Evolutionary conservation across 1,139 yeast species (phyloP), one percentile per base, ranked within the genome.

Genomic region (Pichia sp.): DNA sequence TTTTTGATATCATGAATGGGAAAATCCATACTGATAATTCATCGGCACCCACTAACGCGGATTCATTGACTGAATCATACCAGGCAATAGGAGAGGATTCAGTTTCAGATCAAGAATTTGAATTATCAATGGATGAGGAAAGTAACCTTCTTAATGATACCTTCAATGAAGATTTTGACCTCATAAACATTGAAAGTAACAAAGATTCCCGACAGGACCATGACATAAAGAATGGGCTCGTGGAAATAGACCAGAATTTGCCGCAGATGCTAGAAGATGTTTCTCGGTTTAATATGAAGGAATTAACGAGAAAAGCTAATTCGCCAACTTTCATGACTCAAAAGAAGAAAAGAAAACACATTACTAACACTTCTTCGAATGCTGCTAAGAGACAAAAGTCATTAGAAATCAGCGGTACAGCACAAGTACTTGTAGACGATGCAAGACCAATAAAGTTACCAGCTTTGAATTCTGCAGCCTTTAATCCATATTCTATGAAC

Each of bases 1-100:
- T 66, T 47, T 50, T 33, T 34, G 56, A 58, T 3, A 61, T 60
- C 14, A 55, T 66, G 46, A 63, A 60, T 36, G 60, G 58, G 5
- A 63, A 59, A 31, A 50, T 58, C 5, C 38, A 50, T 6, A n/a
- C 10, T 17, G 10, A 14, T 7, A 10, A 4, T 9, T n/a, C 4
- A 30, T 10, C 14, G 5, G 40, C 30, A 17, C 7, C 6, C 16
- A 41, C 6, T 16, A 46, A 31, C 16, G 17, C 27, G 4, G 45
- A 16, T 41, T 41, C 27, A 17, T 31, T 33, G 5, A 24, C 38
- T 9, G 40, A 41, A 7, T 41, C 46, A 2, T 41, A 44, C 41
- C 6, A 17, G 10, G 33, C 7, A 12, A 40, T 20, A n/a, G 33
- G n/a, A 2, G 14, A 30, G 36, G 48, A 43, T 24, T 36, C 27